Evolutionary conservation across 345 rosid species (phyloP).

Genomic region (Eucalyptus pauciflora): DNA sequence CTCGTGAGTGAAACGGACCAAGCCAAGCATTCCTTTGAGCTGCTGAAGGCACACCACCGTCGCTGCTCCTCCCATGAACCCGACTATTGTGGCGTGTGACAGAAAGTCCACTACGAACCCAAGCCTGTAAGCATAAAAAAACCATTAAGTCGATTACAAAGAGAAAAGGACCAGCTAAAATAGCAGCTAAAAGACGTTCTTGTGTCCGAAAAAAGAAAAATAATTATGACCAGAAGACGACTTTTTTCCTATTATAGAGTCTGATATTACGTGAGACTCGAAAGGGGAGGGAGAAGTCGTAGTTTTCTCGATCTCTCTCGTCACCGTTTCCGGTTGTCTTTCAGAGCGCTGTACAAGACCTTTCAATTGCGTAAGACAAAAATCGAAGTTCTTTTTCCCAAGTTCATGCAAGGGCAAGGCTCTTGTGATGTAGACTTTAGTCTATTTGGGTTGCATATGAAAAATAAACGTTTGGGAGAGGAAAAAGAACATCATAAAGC

Average conservation of each 20-base stretch:
- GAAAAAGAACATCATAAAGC: neutral
- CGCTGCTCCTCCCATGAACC: conserved; percentile 99
- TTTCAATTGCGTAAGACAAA: neutral
- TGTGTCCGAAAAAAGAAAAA: neutral
- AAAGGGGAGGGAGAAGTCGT: neutral
- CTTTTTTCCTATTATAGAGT: neutral
- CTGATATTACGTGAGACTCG: neutral
- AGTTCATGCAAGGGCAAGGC: neutral
- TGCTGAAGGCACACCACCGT: conserved; percentile 92
- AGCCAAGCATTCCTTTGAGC: conserved; percentile 81
- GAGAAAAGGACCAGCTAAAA: neutral
- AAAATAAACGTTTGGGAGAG: neutral
- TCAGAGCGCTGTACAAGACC: neutral
- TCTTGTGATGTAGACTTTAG: neutral
- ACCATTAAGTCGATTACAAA: neutral
- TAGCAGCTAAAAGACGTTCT: neutral
- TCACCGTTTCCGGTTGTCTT: neutral
- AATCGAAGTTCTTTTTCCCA: neutral
- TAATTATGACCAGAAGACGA: neutral
- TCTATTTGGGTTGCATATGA: neutral
- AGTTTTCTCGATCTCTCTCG: neutral
- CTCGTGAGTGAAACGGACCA: conserved; percentile 62
- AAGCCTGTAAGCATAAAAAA: conserved; percentile 16
- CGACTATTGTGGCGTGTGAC: conserved; percentile 96
- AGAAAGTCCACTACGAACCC: conserved; percentile 92